phyloP scores from a whole-genome alignment of 495 filamentous ascomycete species.

The Neurospora sp. region DNA sequence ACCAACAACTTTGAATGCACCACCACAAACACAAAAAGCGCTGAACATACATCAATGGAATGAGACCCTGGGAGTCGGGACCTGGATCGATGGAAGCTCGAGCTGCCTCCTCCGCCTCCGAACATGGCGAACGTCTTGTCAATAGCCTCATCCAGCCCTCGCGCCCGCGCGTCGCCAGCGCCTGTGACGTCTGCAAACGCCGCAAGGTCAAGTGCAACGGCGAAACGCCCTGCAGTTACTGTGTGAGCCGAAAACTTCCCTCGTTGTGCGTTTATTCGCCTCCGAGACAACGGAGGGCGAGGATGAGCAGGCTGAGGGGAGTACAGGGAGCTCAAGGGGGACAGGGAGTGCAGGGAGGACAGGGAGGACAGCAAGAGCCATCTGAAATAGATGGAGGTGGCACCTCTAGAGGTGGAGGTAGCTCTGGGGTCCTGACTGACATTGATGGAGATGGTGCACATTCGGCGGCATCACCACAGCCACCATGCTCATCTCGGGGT shows the following conservation, averaged over 20 bases:
- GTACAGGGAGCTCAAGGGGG: background rate
- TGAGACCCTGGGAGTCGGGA: background rate
- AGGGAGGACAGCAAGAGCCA: background rate
- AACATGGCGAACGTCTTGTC: background rate
- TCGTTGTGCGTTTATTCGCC: constrained; percentile 16
- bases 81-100: background rate
- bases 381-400: background rate
- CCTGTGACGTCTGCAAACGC: constrained; percentile 36
- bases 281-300: background rate
- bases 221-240: constrained; percentile 26
- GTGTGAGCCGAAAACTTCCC: constrained; percentile 15
- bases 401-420: background rate
- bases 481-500: background rate
- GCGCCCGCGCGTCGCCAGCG: constrained; percentile 30
- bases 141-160: constrained; percentile 2
- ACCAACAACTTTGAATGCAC: no score
- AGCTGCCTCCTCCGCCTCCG: background rate
- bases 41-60: background rate
- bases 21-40: background rate
- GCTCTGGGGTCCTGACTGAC: background rate
- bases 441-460: background rate
- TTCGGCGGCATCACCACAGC: background rate
- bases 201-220: constrained; percentile 36
- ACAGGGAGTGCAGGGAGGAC: no score
- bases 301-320: background rate